Evolutionary conservation across 2,329 filamentous ascomycete species (phyloP), one percentile per base, ranked within the genome.

Genomic region (Claviceps maximensis): DNA sequence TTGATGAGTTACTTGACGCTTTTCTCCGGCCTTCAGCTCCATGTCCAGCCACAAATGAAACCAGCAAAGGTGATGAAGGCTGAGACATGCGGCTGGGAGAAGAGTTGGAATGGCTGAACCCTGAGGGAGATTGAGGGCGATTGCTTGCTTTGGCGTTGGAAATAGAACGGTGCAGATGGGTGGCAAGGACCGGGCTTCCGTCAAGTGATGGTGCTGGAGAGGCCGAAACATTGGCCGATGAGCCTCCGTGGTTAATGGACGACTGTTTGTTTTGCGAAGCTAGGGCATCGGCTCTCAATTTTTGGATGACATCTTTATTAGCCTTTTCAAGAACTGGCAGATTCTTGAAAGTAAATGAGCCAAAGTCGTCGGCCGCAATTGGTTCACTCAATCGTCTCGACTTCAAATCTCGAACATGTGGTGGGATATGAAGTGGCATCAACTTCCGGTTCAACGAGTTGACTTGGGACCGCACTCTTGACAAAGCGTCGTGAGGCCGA

Each of bases 291-390:
- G 90, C 89, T 12, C 90, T 84, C 54, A 98, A 75, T 67, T 97
- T 97, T 62, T 97, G 90, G 33, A 98, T 95, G 31, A 97, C 89
- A 62, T 98, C 93, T 66, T 98, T 98, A 70, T 98, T 98, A 52
- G 93, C 93, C 68, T 96, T 97, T 62, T 97, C 93, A 19, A 98
- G 76, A 21, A 97, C 91, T 0, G 91, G 90, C 49, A 98, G 72
- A 61, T 98, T 98, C 72, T 98, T 98, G 76, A 95, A 98, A 41
- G 89, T 82, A 68, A 98, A 98, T 57, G 82, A 89, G 33, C 93
- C 93, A 73, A 98, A 98, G 65, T 98, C 94, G 66, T 98, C 93
- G 0, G 84, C 78, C 33, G 82, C 79, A 17, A 91, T 83, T 1
- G 93, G 93, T 67, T 98, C 93, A 66, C 91, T 97, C 41, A 97